Percentiles rank a stretch among this genome's conserved stretches.
Conservation (phyloP, 441 rosid species). For the Mallotus japonicus region DNA sequence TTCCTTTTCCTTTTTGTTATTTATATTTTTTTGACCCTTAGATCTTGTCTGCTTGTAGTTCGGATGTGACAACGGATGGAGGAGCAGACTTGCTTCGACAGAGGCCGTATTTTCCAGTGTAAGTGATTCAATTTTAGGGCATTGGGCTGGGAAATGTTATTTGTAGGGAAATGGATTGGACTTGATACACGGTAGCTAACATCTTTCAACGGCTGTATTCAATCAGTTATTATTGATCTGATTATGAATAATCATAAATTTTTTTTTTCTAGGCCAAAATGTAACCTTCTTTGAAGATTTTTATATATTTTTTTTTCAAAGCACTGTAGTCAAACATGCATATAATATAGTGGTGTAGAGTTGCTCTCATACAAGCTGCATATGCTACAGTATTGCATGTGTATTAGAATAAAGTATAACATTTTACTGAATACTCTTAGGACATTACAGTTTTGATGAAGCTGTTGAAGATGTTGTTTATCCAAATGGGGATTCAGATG, state of each 20-base stretch:
- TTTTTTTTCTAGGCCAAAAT: background rate
- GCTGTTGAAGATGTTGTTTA: constrained; percentile 76
- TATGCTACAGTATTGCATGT: background rate
- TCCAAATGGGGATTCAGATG: constrained; percentile 89
- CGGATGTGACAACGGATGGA: constrained; percentile 40
- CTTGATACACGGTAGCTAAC: background rate
- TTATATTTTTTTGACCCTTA: constrained; percentile 11
- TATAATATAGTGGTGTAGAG: background rate
- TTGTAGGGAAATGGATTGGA: constrained; percentile 12
- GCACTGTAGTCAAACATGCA: background rate
- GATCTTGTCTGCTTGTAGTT: constrained; percentile 44
- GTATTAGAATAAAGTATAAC: background rate
- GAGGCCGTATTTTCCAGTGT: constrained; percentile 75
- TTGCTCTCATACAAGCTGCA: background rate
- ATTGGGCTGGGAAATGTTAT: background rate
- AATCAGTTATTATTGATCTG: background rate
- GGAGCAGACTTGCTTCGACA: constrained; percentile 38
- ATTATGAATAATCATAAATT: background rate
- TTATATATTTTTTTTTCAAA: background rate
- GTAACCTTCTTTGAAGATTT: background rate
- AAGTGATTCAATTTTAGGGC: constrained; percentile 31
- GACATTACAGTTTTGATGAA: constrained; percentile 68
- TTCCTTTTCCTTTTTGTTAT: constrained; percentile 15
- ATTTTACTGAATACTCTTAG: constrained; percentile 27
- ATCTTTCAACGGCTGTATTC: too few relatives aligned